Percentiles rank a stretch among this genome's conserved stretches.
Evolutionary conservation across 2,329 filamentous ascomycete species (phyloP).

Genomic region (Colletotrichum sp.): DNA sequence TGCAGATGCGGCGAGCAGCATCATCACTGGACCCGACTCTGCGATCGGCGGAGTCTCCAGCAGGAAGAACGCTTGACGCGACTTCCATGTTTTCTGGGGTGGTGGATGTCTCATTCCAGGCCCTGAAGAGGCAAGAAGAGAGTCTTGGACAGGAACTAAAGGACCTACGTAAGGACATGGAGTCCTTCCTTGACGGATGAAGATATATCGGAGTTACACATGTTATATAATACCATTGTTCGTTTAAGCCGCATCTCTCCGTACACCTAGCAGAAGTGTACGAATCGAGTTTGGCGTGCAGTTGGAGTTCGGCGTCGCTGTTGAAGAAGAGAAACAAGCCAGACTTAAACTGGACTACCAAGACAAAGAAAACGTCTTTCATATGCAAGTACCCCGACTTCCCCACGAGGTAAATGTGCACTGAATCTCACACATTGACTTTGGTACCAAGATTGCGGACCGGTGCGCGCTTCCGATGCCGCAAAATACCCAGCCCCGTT

Average conservation of each 20-base stretch:
- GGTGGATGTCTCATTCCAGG: constrained; percentile 28
- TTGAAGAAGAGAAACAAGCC: not conserved
- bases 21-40: constrained; percentile 29
- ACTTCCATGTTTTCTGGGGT: constrained; percentile 37
- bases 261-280: not conserved
- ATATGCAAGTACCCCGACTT: constrained; percentile 14
- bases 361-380: constrained; percentile 20
- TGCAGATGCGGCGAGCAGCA: constrained; percentile 37
- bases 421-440: not conserved
- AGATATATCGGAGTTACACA: not conserved
- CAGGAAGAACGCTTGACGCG: constrained; percentile 19
- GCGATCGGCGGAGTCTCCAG: constrained; percentile 10
- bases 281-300: not conserved
- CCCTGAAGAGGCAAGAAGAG: constrained; percentile 37
- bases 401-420: constrained; percentile 11
- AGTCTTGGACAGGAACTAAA: constrained; percentile 35
- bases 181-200: constrained; percentile 31
- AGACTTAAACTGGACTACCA: constrained; percentile 4
- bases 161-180: constrained; percentile 37
- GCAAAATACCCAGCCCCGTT: not conserved
- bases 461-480: constrained; percentile 1
- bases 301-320: not conserved
- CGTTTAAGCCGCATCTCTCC: not conserved
- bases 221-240: constrained; percentile 1
- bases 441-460: not conserved